Evolutionary conservation across 257 asterid species (phyloP).

Genomic region (Coffea canephora): DNA sequence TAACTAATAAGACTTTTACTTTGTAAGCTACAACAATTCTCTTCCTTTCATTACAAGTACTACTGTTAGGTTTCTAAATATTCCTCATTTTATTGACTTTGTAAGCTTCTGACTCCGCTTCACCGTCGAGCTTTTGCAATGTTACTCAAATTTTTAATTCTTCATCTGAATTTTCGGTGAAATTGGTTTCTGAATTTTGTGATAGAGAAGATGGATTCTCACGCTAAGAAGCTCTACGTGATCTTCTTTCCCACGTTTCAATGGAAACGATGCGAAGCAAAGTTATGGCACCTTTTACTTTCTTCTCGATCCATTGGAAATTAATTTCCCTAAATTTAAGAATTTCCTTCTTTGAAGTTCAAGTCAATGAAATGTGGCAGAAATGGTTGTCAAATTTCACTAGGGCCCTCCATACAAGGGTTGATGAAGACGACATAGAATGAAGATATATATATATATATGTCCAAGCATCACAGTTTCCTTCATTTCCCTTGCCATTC

Average conservation of each 20-base stretch:
- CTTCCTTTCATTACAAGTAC: neutral
- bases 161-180: neutral
- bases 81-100: conserved; percentile 4
- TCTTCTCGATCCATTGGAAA: neutral
- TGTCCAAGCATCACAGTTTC: neutral
- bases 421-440: neutral
- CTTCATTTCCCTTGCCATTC: neutral
- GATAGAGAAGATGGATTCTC: neutral
- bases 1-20: too few relatives aligned
- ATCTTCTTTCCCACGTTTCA: too few relatives aligned
- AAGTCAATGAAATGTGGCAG: neutral
- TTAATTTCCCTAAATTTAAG: neutral
- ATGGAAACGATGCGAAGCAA: too few relatives aligned
- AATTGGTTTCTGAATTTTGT: neutral
- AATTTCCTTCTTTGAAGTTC: neutral
- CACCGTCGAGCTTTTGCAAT: conserved; percentile 4
- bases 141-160: neutral
- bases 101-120: conserved; percentile 8
- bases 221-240: too few relatives aligned
- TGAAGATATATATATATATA: neutral
- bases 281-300: too few relatives aligned
- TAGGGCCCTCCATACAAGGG: neutral
- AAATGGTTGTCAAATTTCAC: conserved; percentile 3
- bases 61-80: neutral
- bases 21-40: neutral